Base-by-base conservation (phyloP, 225 moss, liverwort and hornwort genomes). In the Physcomitrellopsis africana region DNA sequence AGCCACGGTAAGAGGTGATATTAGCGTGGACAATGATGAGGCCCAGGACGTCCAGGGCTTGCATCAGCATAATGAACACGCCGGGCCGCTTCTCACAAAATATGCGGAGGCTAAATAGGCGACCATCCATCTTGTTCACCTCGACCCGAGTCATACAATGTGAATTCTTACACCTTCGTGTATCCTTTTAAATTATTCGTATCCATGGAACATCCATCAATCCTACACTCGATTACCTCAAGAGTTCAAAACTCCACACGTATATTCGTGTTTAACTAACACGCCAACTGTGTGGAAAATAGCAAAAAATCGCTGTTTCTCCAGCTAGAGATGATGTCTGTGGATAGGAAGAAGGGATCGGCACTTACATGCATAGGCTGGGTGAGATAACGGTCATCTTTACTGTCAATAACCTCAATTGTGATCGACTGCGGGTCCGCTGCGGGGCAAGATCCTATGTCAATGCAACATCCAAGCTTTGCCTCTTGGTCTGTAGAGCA, bases 311-410 rank as follows among this genome's bases (percentile, higher is more conserved):
- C 7, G 32, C 32, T 7, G 7, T 37, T 24, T 37, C 32, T 37
- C 32, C 7, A 4, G 32, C 32, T 37, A 5, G 32, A 7, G 32
- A 7, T 37, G 4, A 37, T 37, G 12, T 41, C 45, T 11, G 29
- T 12, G 27, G 42, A 22, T 4, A 46, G 72, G 48, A 48, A 60
- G 42, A 44, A 18, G n/a, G 26, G 46, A 43, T 17, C n/a, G 41
- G 16, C 26, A n/a, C 89, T 86, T 80, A 89, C 93, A 82, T 91
- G 89, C 87, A 89, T 85, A 46, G 91, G 91, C 69, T 86, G 91
- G 68, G 76, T 68, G 63, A 86, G 70, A 47, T 81, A 83, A 32
- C 72, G 72, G 14, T 86, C 89, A 46, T 66, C 74, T n/a, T 53
- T 67, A 24, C 74, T 65, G 15, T 94, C 87, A 55, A 79, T 32